phyloP scores from a whole-genome alignment of 805 yeast species.

The Metschnikowia peoriensis region DNA sequence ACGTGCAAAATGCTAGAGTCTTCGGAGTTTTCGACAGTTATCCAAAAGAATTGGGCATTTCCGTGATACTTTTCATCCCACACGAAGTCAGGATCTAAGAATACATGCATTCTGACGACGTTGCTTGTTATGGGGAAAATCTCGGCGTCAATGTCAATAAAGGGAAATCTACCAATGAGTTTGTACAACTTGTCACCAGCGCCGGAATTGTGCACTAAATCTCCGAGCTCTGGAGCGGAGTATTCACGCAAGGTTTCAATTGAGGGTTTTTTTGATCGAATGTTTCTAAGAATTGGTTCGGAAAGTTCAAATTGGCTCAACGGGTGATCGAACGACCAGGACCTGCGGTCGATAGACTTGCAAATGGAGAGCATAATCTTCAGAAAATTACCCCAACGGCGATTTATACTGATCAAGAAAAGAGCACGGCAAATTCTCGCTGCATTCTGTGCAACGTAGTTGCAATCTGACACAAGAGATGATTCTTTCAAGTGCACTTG shows the following conservation, averaged over 20 bases:
- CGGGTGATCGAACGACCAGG: constrained; percentile 93
- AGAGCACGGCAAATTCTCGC: constrained; percentile 91
- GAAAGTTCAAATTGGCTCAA: constrained; percentile 83
- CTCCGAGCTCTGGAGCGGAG: constrained; percentile 78
- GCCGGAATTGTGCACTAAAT: constrained; percentile 76
- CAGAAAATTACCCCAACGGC: constrained; percentile 88
- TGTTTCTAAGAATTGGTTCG: constrained; percentile 55
- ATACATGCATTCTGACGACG: constrained; percentile 78
- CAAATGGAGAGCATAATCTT: constrained; percentile 76
- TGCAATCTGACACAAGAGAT: constrained; percentile 79
- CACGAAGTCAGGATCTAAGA: constrained; percentile 68
- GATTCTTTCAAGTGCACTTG: constrained; percentile 71
- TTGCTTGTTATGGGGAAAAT: constrained; percentile 84
- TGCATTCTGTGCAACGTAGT: constrained; percentile 93
- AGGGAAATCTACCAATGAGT: constrained; percentile 71
- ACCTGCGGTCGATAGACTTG: constrained; percentile 76
- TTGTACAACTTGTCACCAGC: constrained; percentile 66
- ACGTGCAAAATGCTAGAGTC: constrained; percentile 71
- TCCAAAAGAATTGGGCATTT: constrained; percentile 84
- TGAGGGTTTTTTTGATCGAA: constrained; percentile 62
- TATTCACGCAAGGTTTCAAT: constrained; percentile 75
- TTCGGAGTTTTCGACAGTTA: constrained; percentile 84
- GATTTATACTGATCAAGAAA: constrained; percentile 78
- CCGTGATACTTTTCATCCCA: constrained; percentile 90
- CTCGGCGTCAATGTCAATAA: constrained; percentile 69